These are phyloP conservation scores for Chrysoporthe cubensis DNA, from an alignment of 2,329 filamentous ascomycete species.

Conservation along the genomic window DNA sequence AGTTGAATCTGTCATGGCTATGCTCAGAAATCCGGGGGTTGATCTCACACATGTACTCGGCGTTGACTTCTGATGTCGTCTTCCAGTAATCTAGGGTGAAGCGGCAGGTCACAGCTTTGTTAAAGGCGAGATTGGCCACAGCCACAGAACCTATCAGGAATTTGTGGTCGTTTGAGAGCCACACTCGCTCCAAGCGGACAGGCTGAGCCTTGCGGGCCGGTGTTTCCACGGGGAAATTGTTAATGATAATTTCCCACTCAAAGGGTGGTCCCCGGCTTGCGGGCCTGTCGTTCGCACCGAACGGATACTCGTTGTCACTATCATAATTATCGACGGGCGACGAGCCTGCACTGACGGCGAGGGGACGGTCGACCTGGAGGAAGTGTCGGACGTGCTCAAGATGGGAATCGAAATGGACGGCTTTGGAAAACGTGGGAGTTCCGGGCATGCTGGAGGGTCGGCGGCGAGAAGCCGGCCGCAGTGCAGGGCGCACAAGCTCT, in stretches of 20 bases:
- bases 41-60: conserved; percentile 84
- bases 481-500: conserved; percentile 89
- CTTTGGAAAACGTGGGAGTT: conserved; percentile 93
- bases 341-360: conserved; percentile 93
- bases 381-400: conserved; percentile 97
- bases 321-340: conserved; percentile 90
- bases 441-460: conserved; percentile 96
- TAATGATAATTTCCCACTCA: conserved; percentile 85
- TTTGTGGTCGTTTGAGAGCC: conserved; percentile 86
- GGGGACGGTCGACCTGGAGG: conserved; percentile 86
- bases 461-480: conserved; percentile 77
- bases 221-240: conserved; percentile 78
- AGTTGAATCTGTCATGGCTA: conserved; percentile 86
- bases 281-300: conserved; percentile 60
- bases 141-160: conserved; percentile 80
- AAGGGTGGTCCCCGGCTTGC: conserved; percentile 55
- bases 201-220: conserved; percentile 66
- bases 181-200: conserved; percentile 83
- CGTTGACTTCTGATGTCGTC: conserved; percentile 90
- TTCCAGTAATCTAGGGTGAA: conserved; percentile 99
- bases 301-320: conserved; percentile 88
- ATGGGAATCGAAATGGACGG: conserved; percentile 97
- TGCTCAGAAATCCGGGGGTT: conserved; percentile 64
- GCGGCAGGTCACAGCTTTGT: conserved; percentile 85
- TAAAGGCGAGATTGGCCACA: conserved; percentile 86